A percentile compares a stretch with the other conserved stretches of the same genome.
Conservation (phyloP, 129 eudicot genomes). For the Silybum marianum region DNA sequence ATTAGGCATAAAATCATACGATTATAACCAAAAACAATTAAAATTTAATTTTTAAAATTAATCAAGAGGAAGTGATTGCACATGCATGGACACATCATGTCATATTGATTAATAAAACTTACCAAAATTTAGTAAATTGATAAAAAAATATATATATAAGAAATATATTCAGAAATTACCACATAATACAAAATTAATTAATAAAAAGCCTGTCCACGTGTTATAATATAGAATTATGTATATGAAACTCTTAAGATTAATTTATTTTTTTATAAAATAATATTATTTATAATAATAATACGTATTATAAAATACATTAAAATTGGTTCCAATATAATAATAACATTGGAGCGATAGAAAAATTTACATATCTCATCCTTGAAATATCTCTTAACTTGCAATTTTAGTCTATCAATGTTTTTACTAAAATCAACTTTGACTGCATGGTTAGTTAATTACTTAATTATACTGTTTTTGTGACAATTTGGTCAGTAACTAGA, state of each 20-base stretch:
- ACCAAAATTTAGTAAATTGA: not conserved
- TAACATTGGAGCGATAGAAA: not conserved
- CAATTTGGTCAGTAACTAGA: not conserved
- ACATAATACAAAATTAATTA: not conserved
- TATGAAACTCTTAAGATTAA: no score
- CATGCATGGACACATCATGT: constrained; percentile 21
- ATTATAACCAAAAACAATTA: not conserved
- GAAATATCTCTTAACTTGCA: not conserved
- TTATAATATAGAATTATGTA: no score
- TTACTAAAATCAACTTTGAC: not conserved
- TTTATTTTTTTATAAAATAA: no score
- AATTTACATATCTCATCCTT: not conserved
- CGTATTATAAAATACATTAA: no score
- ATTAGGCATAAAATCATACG: not conserved
- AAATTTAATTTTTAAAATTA: not conserved
- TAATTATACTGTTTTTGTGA: not conserved
- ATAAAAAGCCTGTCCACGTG: not conserved
- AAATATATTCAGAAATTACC: not conserved
- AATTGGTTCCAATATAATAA: not conserved
- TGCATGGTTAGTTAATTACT: not conserved
- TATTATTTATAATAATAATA: no score
- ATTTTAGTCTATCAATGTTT: not conserved
- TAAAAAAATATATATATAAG: not conserved
- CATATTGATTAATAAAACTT: constrained; percentile 13
- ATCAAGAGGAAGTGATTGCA: constrained; percentile 16